These are phyloP conservation scores for Aureobasidium sp. DNA, from an alignment of 2,329 filamentous ascomycete genomes.

Conservation along the genomic window DNA sequence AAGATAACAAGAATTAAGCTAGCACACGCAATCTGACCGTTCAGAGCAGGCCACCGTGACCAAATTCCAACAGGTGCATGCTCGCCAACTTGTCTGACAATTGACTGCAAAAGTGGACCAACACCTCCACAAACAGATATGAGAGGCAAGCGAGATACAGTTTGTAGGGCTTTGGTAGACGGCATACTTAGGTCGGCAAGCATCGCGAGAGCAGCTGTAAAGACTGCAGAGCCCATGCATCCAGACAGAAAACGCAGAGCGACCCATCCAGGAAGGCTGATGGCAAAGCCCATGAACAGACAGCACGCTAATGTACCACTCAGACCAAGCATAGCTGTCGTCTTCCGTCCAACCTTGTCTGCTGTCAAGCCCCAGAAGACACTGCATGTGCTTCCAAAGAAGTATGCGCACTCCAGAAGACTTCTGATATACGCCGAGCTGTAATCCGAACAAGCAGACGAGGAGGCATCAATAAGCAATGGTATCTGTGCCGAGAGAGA, in stretches of 20 bases:
- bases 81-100: constrained; percentile 34
- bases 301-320: constrained; percentile 37
- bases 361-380: constrained; percentile 38
- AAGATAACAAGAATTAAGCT: constrained; percentile 34
- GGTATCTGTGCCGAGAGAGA: constrained; percentile 39
- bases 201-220: constrained; percentile 39
- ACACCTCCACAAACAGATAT: constrained; percentile 38
- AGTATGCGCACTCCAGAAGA: constrained; percentile 41
- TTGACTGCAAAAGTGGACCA: constrained; percentile 35
- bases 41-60: constrained; percentile 35
- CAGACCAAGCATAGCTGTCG: constrained; percentile 37
- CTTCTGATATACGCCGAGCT: constrained; percentile 39
- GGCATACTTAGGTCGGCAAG: constrained; percentile 32
- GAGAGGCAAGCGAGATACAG: constrained; percentile 36
- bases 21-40: constrained; percentile 36
- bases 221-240: constrained; percentile 35
- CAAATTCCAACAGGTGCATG: constrained; percentile 30
- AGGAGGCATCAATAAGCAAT: constrained; percentile 34
- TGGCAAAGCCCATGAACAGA: constrained; percentile 39
- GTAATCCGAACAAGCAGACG: constrained; percentile 35
- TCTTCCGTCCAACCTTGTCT: constrained; percentile 35
- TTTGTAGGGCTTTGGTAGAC: constrained; percentile 20
- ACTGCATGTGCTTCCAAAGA: constrained; percentile 37
- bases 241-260: constrained; percentile 37
- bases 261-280: constrained; percentile 32